Percentiles rank a stretch among this genome's conserved stretches.
phyloP scores from a whole-genome alignment of 208 protist genomes.

The Trypanosomatidae sp. region DNA sequence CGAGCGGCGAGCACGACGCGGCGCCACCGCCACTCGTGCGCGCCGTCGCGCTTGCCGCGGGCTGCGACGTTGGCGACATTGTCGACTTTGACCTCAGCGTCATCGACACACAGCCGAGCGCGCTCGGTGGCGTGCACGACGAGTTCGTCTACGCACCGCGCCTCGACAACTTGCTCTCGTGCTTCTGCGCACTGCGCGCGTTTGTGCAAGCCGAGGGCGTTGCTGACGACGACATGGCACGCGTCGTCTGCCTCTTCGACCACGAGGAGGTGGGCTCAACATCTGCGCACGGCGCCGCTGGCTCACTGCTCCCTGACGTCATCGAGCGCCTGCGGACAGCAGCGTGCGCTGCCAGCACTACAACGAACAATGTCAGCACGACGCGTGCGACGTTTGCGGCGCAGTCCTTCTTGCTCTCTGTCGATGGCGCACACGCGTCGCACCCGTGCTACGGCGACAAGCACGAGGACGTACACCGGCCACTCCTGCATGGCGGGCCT shows the following conservation, averaged over 20 bases:
- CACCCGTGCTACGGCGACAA: constrained; percentile 95
- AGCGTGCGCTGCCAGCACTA: constrained; percentile 2
- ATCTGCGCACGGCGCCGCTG: constrained; percentile 65
- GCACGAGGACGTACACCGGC: constrained; percentile 87
- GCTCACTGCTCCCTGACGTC: constrained; percentile 56
- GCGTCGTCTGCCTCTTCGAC: constrained; percentile 84
- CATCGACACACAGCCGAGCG: constrained; percentile 86
- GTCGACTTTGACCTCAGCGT: constrained; percentile 94
- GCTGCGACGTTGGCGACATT: constrained; percentile 70
- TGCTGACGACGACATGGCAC: constrained; percentile 60
- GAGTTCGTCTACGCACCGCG: constrained; percentile 95
- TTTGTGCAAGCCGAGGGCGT: constrained; percentile 25
- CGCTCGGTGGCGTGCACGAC: constrained; percentile 83
- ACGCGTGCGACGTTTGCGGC: constrained; percentile 52
- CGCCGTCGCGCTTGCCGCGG: constrained; percentile 40
- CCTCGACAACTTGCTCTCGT: constrained; percentile 94
- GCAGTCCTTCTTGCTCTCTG: constrained; percentile 90
- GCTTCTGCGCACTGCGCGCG: constrained; percentile 87
- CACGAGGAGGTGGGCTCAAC: constrained; percentile 85
- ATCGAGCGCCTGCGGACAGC: constrained; percentile 46
- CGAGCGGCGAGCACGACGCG: constrained; percentile 3
- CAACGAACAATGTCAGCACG: constrained; percentile 6
- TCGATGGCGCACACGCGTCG: constrained; percentile 94
- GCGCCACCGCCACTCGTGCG: constrained; percentile 75
- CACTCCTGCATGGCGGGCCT: constrained; percentile 83